These are phyloP conservation scores for Fusarium tanahbumbuense DNA, from an alignment of 2,329 filamentous ascomycete genomes.

Conservation along the genomic window DNA sequence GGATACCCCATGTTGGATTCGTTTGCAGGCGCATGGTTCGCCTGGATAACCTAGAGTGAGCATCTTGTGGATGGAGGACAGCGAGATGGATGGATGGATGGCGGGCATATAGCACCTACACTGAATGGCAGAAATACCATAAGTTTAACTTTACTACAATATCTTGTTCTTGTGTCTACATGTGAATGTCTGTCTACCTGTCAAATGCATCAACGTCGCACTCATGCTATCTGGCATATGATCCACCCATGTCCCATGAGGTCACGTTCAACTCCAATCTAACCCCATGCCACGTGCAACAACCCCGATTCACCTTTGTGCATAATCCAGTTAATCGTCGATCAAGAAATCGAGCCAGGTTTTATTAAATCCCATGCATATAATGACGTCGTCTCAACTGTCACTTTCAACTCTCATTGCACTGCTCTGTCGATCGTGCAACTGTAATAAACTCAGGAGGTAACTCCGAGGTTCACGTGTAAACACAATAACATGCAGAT, in stretches of 20 bases:
- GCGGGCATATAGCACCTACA: conserved; percentile 44
- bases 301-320: conserved; percentile 11
- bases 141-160: conserved; percentile 36
- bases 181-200: neutral
- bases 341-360: conserved; percentile 5
- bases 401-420: neutral
- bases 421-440: neutral
- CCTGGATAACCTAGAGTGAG: conserved; percentile 8
- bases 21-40: conserved; percentile 4
- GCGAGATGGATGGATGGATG: conserved; percentile 4
- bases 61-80: neutral
- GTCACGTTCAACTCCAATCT: conserved; percentile 28
- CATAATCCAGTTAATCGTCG: neutral
- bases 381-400: conserved; percentile 26
- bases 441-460: neutral
- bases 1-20: conserved; percentile 43
- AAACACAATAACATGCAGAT: too few species aligned
- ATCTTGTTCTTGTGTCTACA: neutral
- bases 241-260: conserved; percentile 45
- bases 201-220: conserved; percentile 21
- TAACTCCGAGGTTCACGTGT: neutral
- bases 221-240: conserved; percentile 41
- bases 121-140: conserved; percentile 55
- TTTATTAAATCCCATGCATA: conserved; percentile 9
- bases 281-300: conserved; percentile 30